Base-by-base conservation (phyloP, 2,329 filamentous ascomycete genomes). In the Coniochaeta sp. region DNA sequence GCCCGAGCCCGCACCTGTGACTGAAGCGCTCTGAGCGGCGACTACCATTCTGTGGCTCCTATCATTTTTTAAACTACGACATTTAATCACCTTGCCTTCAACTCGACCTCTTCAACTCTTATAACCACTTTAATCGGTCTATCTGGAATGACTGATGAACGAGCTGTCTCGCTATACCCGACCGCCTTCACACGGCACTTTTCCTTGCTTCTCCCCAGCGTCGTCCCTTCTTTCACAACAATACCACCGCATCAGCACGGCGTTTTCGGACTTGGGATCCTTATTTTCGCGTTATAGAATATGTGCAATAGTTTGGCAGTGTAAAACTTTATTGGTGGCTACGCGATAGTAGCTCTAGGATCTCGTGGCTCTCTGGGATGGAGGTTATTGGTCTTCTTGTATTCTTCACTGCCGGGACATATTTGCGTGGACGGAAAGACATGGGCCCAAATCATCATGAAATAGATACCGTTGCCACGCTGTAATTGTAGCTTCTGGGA, bases 81-180 rank as follows among this genome's bases (percentile, higher is more conserved):
- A 17, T 52, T 52, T 52, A 52, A 52, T 52, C 47, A 2, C 47
- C 26, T 52, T 52, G 47, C 47, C 17, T 52, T 30, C 26, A 24
- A 52, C 47, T 52, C 24, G 26, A 30, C 47, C 14, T 16, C 24
- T 52, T 52, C 3, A 26, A 26, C 24, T 30, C 12, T 52, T 52
- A 30, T 24, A 28, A 47, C 22, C 22, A 7, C 24, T 52, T 52
- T 28, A 52, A 52, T 30, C 24, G 47, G 47, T 52, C 26, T n/a
- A 52, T 52, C 47, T 52, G 47, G 47, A 52, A 52, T 52, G 47
- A 52, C 47, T 52, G 47, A 52, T 52, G 47, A 52, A 52, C 24
- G 24, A 30, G 47, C 42, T 47, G 42, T 47, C 42, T 24, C 42
- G 12, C 47, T 52, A 52, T 52, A 52, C 26, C 47, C 24, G 26